These are phyloP conservation scores for Komagataella mondaviorum DNA, from an alignment of 805 yeast genomes.

Conservation along the genomic window DNA sequence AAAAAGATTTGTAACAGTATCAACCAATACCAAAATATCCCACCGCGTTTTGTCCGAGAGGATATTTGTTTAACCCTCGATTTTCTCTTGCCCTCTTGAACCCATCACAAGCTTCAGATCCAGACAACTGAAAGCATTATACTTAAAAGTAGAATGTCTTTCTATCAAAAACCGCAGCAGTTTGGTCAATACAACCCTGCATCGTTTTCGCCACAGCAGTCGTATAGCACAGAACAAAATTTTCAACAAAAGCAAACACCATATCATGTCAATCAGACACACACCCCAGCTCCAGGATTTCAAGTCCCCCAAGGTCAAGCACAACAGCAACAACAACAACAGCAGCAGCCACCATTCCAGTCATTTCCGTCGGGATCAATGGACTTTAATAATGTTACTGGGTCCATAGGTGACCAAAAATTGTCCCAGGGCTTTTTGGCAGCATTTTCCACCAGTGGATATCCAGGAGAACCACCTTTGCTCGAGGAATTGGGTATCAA, in stretches of 20 bases:
- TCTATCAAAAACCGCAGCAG: background rate
- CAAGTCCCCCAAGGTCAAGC: background rate
- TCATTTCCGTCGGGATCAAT: background rate
- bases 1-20: no score
- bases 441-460: slow-evolving; percentile 87
- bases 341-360: background rate
- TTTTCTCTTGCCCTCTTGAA: background rate
- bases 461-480: slow-evolving; percentile 89
- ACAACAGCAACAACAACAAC: background rate
- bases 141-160: background rate
- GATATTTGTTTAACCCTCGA: background rate
- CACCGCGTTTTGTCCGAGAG: background rate
- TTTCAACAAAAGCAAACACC: background rate
- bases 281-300: background rate
- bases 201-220: background rate
- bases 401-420: slow-evolving; percentile 27
- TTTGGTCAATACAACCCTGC: background rate
- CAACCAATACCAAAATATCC: no score
- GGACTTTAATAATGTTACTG: slow-evolving; percentile 6
- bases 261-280: background rate
- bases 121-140: background rate
- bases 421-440: slow-evolving; percentile 72
- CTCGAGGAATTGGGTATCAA: slow-evolving; percentile 90
- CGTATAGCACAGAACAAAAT: background rate
- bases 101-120: background rate